phyloP scores from a whole-genome alignment of 2,329 filamentous ascomycete species.

The Penicillium sp. region DNA sequence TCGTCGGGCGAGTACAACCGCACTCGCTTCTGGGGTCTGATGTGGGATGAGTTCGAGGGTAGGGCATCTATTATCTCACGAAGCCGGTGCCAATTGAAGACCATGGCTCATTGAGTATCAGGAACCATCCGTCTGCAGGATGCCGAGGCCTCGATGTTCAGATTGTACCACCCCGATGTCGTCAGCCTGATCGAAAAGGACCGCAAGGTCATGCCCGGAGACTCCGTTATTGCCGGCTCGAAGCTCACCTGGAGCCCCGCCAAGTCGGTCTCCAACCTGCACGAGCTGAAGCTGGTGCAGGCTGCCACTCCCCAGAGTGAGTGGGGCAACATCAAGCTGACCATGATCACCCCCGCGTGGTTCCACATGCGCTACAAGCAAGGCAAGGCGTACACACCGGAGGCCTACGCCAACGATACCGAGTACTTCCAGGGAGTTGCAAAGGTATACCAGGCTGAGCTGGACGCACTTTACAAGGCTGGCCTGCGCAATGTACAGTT shows the following conservation, averaged over 20 bases:
- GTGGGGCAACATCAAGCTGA: constrained; percentile 65
- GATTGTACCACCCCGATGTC: constrained; percentile 29
- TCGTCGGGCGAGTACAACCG: constrained; percentile 24
- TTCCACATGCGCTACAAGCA: constrained; percentile 64
- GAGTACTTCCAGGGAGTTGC: constrained; percentile 66
- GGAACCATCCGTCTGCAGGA: constrained; percentile 27
- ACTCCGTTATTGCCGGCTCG: constrained; percentile 26
- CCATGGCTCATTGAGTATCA: neutral
- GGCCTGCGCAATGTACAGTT: constrained; percentile 65
- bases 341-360: constrained; percentile 64
- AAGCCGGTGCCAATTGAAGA: neutral
- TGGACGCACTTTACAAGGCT: constrained; percentile 59
- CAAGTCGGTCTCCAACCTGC: constrained; percentile 20
- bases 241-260: constrained; percentile 22
- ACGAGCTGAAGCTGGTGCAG: constrained; percentile 24
- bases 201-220: constrained; percentile 28
- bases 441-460: constrained; percentile 61
- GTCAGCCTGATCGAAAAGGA: constrained; percentile 28
- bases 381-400: constrained; percentile 55
- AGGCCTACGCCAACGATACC: constrained; percentile 55
- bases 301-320: constrained; percentile 54
- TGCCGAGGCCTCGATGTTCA: constrained; percentile 28
- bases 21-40: constrained; percentile 25
- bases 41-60: constrained; percentile 27
- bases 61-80: neutral